Base-by-base conservation (phyloP, 495 filamentous ascomycete species). In the Aspergillus olivimuriae region DNA sequence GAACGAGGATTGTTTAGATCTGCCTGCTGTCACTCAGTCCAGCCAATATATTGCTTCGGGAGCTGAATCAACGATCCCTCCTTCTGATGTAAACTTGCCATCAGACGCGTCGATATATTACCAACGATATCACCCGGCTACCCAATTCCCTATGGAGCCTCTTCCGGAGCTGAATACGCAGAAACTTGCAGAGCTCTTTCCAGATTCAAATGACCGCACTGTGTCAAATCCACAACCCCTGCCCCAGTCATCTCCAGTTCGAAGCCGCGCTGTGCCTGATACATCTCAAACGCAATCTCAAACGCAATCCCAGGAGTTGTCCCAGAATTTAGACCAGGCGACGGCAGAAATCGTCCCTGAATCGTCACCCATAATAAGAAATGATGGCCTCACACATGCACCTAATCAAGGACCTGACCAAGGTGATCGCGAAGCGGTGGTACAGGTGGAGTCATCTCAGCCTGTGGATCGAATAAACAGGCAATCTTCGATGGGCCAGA, bases 371-470 rank as follows among this genome's bases (percentile, higher is more conserved):
- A 32, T 56, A 5, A 47, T 48, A 11, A 53, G 47, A 21, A 41
- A 46, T 34, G 44, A 24, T 11, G 28, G 24, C n/a, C n/a, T n/a
- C n/a, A n/a, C n/a, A n/a, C n/a, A n/a, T 5, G 50, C 40, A 1
- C 32, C 48, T 11, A 44, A 37, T 11, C 34, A 57, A 1, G 58
- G 61, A 18, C 58, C 45, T 17, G 51, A 47, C 33, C 52, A 57
- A 19, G 47, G 15, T 31, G 41, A 33, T 2, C 59, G 43, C 30
- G 60, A 60, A 10, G 54, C 61, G 4, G 51, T 66, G 22, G 60
- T 73, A 11, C 62, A 71, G 46, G 68, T 73, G 11, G 67, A 70
- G 40, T 73, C 69, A 3, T 73, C 69, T 1, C 69, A 73, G 39
- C 58, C 62, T 5, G 60, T 57, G 5, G 67, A 68, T 22, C 57